A percentile compares a stretch with the other conserved stretches of the same genome.
Evolutionary conservation across 192 early-diverging fungal species (phyloP).

Genomic region (Podila epigama): DNA sequence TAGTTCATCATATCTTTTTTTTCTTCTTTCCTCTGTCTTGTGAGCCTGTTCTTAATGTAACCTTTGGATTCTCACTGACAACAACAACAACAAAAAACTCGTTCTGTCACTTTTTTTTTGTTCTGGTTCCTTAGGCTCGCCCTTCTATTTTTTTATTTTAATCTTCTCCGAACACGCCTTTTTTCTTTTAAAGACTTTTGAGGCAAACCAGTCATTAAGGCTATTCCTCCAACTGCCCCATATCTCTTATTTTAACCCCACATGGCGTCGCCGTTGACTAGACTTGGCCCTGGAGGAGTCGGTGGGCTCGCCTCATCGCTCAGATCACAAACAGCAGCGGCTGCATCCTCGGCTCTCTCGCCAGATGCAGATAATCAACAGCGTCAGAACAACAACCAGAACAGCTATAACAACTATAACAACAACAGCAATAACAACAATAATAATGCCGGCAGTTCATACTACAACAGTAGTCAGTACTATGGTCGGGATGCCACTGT

Average conservation of each 20-base stretch:
- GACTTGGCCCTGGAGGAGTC: conserved; percentile 30
- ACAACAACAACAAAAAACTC: no score
- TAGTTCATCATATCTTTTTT: no score
- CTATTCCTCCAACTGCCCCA: background rate
- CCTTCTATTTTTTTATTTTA: background rate
- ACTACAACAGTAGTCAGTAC: background rate
- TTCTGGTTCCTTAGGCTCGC: background rate
- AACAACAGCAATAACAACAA: background rate
- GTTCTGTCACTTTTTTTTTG: background rate
- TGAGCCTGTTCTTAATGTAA: no score
- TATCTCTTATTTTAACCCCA: background rate
- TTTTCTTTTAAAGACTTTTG: background rate
- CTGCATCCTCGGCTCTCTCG: background rate
- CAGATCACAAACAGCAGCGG: conserved; percentile 4
- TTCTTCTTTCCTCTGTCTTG: no score
- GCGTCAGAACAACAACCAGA: background rate
- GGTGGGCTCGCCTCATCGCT: conserved; percentile 41
- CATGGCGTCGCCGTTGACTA: conserved; percentile 4
- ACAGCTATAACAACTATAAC: conserved; percentile 7
- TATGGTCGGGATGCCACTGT: conserved; percentile 15
- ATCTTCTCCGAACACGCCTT: background rate
- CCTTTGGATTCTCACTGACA: no score
- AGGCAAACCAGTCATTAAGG: background rate
- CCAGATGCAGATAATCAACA: no score
- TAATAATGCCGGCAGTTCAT: no score